phyloP scores from a whole-genome alignment of 495 filamentous ascomycete genomes.

The Penicillium psychrofluorescens region DNA sequence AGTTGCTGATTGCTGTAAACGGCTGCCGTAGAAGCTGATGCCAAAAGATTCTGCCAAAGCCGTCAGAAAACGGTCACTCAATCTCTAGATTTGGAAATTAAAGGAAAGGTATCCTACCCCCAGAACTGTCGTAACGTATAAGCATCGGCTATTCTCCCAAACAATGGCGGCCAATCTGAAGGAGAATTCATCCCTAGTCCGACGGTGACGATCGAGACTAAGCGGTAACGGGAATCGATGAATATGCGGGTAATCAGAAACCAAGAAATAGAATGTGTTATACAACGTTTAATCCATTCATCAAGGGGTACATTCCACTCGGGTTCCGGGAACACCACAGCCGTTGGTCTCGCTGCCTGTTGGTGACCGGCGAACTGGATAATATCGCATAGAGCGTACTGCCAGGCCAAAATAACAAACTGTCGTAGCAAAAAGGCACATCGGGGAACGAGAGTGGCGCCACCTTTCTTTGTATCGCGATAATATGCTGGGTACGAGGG shows the following conservation, averaged over 20 bases:
- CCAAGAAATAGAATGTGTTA: slow-evolving; percentile 11
- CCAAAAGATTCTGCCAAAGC: slow-evolving; percentile 30
- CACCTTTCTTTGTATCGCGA: not conserved
- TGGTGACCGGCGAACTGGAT: slow-evolving; percentile 8
- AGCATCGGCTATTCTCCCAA: slow-evolving; percentile 21
- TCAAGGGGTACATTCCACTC: slow-evolving; percentile 12
- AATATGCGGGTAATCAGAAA: slow-evolving; percentile 16
- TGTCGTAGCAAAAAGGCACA: slow-evolving; percentile 14
- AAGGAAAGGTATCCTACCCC: slow-evolving; percentile 16
- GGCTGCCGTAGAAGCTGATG: slow-evolving; percentile 30
- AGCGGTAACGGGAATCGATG: slow-evolving; percentile 13
- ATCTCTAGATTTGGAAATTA: not conserved
- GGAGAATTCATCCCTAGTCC: slow-evolving; percentile 11
- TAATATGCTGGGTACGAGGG: slow-evolving; percentile 17
- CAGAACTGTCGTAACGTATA: slow-evolving; percentile 24
- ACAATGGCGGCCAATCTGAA: slow-evolving; percentile 28
- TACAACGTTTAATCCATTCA: slow-evolving; percentile 13
- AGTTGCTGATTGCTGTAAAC: slow-evolving; percentile 17
- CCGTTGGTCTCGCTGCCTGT: slow-evolving; percentile 4
- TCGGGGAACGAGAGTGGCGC: slow-evolving; percentile 2
- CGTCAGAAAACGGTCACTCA: not conserved
- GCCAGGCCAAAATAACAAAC: slow-evolving; percentile 7
- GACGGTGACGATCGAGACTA: slow-evolving; percentile 13
- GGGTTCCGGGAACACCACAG: slow-evolving; percentile 2
- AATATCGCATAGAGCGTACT: slow-evolving; percentile 17